Evolutionary conservation across 257 asterid species (phyloP), one percentile per base, ranked within the genome.

Genomic region (Solanum habrochaites): DNA sequence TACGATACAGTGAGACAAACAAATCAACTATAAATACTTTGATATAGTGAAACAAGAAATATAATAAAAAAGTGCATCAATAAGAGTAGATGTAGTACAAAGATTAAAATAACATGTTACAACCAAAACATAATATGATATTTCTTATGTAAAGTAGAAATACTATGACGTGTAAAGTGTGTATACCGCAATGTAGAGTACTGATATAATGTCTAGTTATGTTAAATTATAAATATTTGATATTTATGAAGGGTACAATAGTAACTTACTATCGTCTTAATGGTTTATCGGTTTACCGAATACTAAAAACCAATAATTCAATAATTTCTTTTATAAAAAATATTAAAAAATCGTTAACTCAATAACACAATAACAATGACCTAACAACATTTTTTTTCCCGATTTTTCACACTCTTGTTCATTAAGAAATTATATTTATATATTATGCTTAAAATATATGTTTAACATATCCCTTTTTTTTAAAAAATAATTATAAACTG

Each of bases 301-400:
- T 52, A 52, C 23, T 52, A 52, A 52, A 52, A 16, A 1, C 0
- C 60, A 0, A 16, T 52, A 52, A 2, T 0, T 4, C 10, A 16
- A 52, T 52, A 52, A 16, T 52, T 52, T 52, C 4, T 16, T 52
- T 16, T 52, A 52, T 52, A 52, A 52, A 52, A 52, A 52, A 0
- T 0, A 52, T 1, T 52, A 52, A 52, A 52, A 52, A 0, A 0
- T 1, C 9, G 23, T 16, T 52, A 52, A 2, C 62, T 2, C 23
- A 52, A 52, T 52, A 52, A 52, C 23, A 52, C 1, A 52, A 52
- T 15, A 52, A 3, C 62, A 52, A 52, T 52, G 10, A 52, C 62
- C 62, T 52, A 6, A 16, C 16, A 49, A 15, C 9, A 15, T 49
- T 49, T 2, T 49, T 49, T 15, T 0, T 0, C 16, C 2, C 10